Base-by-base conservation (phyloP, 2,329 filamentous ascomycete species). In the Phaeosphaeriaceae sp. region DNA sequence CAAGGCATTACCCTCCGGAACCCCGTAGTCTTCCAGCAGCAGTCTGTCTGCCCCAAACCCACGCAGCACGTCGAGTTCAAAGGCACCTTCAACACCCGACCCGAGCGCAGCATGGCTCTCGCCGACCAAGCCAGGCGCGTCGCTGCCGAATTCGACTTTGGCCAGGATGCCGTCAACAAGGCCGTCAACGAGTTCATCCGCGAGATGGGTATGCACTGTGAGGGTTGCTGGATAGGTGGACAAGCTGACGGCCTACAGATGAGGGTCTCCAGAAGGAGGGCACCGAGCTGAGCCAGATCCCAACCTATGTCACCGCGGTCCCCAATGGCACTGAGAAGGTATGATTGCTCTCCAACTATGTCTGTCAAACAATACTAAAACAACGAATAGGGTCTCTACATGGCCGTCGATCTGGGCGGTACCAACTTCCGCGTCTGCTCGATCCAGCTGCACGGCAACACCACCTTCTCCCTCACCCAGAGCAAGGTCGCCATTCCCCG, bases 391-490 rank as follows among this genome's bases (percentile, higher is more conserved):
- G 95, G 95, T 49, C 84, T 97, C 42, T 99, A 97, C 81, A 89
- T 99, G 75, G 94, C 95, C 42, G 94, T 99, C 65, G 95, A 99
- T 75, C 86, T 99, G n/a, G 95, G 95, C 63, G 95, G 95, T 71
- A 99, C 95, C 65, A 99, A 99, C 82, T 97, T 98, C 81, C 91
- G 95, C 70, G 95, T 99, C 73, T 99, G 95, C 83, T 97, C 94
- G 46, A 91, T 99, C 73, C 87, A 92, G 69, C 85, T 99, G 61
- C 94, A 97, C 76, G 95, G 95, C 73, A 93, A 98, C 81, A 94
- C 91, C 70, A 97, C 93, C 57, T 98, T 97, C 84, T 92, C 92
- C 79, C 87, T 98, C 70, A 96, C 91, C 54, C 96, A 93, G 82
- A 92, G 88, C 80, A 98, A 98, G 81, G 91, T 96, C 57, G 87